These are phyloP conservation scores for Linum trigynum DNA, from an alignment of 345 rosid genomes.

Conservation along the genomic window DNA sequence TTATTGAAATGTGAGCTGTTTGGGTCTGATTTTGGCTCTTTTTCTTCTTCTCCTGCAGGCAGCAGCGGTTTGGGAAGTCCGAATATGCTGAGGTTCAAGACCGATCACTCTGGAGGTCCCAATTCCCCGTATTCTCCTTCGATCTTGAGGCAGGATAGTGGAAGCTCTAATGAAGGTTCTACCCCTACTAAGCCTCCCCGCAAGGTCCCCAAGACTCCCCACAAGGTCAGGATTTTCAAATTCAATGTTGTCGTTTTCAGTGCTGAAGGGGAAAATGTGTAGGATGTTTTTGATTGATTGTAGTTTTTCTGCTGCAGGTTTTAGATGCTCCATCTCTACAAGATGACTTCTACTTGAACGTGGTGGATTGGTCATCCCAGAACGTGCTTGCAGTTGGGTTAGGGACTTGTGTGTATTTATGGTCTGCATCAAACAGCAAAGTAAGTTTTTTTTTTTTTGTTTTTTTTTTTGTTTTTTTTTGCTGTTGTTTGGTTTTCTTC, in stretches of 20 bases:
- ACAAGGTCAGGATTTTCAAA: slow-evolving; percentile 42
- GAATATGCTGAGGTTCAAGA: slow-evolving; percentile 83
- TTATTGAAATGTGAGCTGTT: slow-evolving; percentile 77
- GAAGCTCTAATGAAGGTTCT: slow-evolving; percentile 49
- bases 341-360: slow-evolving; percentile 93
- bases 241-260: too few species aligned
- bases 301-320: slow-evolving; percentile 43
- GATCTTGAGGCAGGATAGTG: slow-evolving; percentile 53
- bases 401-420: slow-evolving; percentile 90
- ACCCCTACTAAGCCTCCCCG: slow-evolving; percentile 81
- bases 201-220: slow-evolving; percentile 95
- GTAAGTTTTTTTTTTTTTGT: slow-evolving; percentile 54
- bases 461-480: too few species aligned
- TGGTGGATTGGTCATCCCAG: slow-evolving; percentile 98
- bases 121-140: slow-evolving; percentile 84
- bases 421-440: slow-evolving; percentile 96
- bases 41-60: slow-evolving; percentile 82
- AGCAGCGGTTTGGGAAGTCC: slow-evolving; percentile 43
- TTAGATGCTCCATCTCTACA: slow-evolving; percentile 96
- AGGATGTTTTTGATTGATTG: not conserved
- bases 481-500: too few species aligned
- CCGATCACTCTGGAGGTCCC: slow-evolving; percentile 55
- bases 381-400: slow-evolving; percentile 92
- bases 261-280: not conserved
- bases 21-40: slow-evolving; percentile 80